phyloP scores from a whole-genome alignment of 2,329 filamentous ascomycete species.

The Drechslerella dactyloides region DNA sequence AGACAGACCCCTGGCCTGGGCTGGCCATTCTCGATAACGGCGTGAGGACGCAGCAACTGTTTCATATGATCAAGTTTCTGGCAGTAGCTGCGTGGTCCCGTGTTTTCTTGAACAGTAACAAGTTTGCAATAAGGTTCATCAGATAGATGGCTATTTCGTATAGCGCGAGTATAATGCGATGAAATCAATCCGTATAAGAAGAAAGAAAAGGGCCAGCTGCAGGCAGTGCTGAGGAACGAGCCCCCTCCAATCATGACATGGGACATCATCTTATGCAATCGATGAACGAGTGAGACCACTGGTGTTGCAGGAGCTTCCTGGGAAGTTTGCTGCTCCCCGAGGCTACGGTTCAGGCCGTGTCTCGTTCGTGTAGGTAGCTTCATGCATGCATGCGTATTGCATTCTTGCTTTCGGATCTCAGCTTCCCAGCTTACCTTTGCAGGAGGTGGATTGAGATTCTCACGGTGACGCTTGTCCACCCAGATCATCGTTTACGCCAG shows the following conservation, averaged over 20 bases:
- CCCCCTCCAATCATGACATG: slow-evolving; percentile 4
- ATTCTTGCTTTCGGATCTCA: slow-evolving; percentile 15
- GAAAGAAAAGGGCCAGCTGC: not conserved
- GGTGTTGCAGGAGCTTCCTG: slow-evolving; percentile 29
- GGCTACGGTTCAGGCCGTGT: slow-evolving; percentile 23
- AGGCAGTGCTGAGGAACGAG: not conserved
- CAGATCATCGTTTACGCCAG: not conserved
- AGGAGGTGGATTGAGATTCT: slow-evolving; percentile 49
- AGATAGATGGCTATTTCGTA: too few relatives aligned
- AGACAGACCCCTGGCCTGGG: slow-evolving; percentile 35
- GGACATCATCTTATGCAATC: not conserved
- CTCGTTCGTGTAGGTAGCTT: not conserved
- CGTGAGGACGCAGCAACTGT: slow-evolving; percentile 6
- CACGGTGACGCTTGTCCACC: not conserved
- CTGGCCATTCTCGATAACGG: slow-evolving; percentile 12
- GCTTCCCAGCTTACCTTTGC: slow-evolving; percentile 37
- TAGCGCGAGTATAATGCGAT: not conserved
- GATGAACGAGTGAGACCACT: slow-evolving; percentile 18
- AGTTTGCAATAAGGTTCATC: slow-evolving; percentile 30
- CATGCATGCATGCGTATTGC: too few relatives aligned
- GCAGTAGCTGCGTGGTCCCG: not conserved
- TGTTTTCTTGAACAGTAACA: not conserved
- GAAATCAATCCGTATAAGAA: slow-evolving; percentile 1
- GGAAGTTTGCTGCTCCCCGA: slow-evolving; percentile 13
- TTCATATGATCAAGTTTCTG: slow-evolving; percentile 47